A percentile compares a stretch with the other conserved stretches of the same genome.
Conservation (phyloP, 108 stramenopile species). For the Nitzschia sp. region DNA sequence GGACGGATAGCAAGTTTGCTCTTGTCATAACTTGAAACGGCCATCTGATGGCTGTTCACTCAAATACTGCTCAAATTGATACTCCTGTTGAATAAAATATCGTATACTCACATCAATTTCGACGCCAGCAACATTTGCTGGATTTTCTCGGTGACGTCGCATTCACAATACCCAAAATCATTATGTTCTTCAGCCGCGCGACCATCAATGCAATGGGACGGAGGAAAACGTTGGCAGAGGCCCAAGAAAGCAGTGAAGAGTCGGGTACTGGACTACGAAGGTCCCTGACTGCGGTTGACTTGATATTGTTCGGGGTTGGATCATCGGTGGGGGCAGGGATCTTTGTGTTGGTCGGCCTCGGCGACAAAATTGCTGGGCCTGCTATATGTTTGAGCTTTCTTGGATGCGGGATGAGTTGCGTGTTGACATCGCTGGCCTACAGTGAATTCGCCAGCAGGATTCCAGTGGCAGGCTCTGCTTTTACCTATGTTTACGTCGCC, state of each 20-base stretch:
- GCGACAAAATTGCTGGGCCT: constrained; percentile 77
- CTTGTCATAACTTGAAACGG: no score
- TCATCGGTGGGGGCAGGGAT: constrained; percentile 77
- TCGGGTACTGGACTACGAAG: constrained; percentile 28
- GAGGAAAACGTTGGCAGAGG: constrained; percentile 24
- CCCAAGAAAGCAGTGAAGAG: constrained; percentile 20
- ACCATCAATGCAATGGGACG: constrained; percentile 19
- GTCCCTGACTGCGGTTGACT: constrained; percentile 40
- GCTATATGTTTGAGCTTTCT: constrained; percentile 72
- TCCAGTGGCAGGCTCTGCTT: constrained; percentile 72
- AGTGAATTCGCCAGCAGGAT: constrained; percentile 84
- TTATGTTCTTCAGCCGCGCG: constrained; percentile 6
- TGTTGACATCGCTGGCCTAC: constrained; percentile 78
- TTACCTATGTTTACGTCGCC: constrained; percentile 79
- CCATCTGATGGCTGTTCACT: no score
- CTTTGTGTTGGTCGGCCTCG: constrained; percentile 85
- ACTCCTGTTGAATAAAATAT: no score
- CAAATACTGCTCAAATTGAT: no score
- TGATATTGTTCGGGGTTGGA: constrained; percentile 54
- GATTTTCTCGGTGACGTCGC: no score
- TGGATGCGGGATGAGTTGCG: constrained; percentile 70
- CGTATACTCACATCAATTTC: no score
- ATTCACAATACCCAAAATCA: no score
- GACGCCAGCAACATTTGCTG: no score
- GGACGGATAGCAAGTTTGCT: no score